Base-by-base conservation (phyloP, 2,329 filamentous ascomycete genomes). In the Fusarium sp. region DNA sequence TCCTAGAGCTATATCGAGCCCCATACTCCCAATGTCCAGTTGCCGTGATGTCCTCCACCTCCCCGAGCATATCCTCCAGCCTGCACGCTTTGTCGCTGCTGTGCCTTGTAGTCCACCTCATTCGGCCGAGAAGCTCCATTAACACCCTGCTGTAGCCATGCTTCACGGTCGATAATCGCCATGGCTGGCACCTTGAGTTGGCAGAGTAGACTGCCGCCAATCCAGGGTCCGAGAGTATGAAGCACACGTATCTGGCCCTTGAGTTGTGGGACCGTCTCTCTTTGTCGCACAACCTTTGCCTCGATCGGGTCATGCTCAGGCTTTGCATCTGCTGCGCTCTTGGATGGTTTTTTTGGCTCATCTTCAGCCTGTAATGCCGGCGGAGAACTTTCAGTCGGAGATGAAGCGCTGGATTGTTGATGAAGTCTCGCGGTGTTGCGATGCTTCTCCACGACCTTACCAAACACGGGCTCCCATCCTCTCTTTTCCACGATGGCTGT, bases 401-500 rank as follows among this genome's bases (percentile, higher is more conserved):
- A 52, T 50, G 67, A 49, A 45, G 53, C 55, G 28, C 57, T 73
- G 15, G 73, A 74, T 36, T 76, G 77, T 48, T 78, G 78, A 40
- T 72, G 69, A 26, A 84, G 74, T 58, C 82, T 83, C 0, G 78
- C 67, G 60, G 85, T 86, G 14, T 75, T 75, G 54, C 79, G 82
- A 32, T 86, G 76, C 58, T 86, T 81, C 12, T 87, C 88, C 6
- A 88, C 85, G 2, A 85, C 90, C 69, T 90, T 91, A 34, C 91
- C 93, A 42, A 85, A 84, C 3, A 97, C 88, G 0, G 87, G 83
- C 69, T 92, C 89, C 93, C 95, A 98, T 8, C 93, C 92, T 64
- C 89, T 83, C 43, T 84, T 81, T 17, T 88, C 82, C 7, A 96
- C 84, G 1, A 97, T 80, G 2, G 81, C 78, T 6, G 86, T 84